phyloP scores from a whole-genome alignment of 768 basidiomycete genomes.

The Boletus rubropictus region DNA sequence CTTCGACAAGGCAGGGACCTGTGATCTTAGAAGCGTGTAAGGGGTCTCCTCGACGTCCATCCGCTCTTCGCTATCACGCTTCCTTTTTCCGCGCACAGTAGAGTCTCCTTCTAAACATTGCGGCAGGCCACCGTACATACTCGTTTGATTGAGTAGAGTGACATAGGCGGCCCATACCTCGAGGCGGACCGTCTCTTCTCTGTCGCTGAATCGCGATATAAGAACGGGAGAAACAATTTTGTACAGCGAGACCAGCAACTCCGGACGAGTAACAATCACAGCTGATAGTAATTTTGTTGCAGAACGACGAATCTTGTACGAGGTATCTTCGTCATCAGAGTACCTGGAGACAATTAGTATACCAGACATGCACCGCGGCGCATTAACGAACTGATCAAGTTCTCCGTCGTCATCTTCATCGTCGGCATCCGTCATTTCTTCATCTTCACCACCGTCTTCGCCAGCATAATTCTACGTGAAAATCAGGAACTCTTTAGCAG shows the following conservation, averaged over 20 bases:
- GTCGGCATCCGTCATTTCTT: constrained; percentile 51
- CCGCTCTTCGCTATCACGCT: constrained; percentile 68
- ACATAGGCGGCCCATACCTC: constrained; percentile 90
- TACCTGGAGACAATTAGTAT: constrained; percentile 47
- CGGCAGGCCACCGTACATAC: constrained; percentile 64
- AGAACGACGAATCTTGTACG: constrained; percentile 93
- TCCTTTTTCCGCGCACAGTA: constrained; percentile 59
- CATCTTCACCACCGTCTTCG: constrained; percentile 60
- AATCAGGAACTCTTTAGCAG: constrained; percentile 6
- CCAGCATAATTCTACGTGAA: constrained; percentile 68
- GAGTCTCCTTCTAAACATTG: constrained; percentile 46
- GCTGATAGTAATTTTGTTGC: constrained; percentile 86
- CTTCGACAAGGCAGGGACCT: constrained; percentile 75
- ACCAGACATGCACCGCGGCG: not conserved
- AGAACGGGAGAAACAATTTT: constrained; percentile 81
- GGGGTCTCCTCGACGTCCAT: constrained; percentile 75
- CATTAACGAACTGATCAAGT: constrained; percentile 59
- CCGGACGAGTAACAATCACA: constrained; percentile 85
- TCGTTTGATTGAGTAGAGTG: constrained; percentile 76
- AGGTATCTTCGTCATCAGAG: constrained; percentile 96
- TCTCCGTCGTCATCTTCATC: constrained; percentile 83
- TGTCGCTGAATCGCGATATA: constrained; percentile 87
- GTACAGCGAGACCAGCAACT: constrained; percentile 74
- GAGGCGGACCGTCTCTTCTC: constrained; percentile 89
- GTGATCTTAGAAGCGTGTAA: constrained; percentile 60